Percentiles rank a stretch among this genome's conserved stretches.
These are phyloP conservation scores for Cystobasidium pallidum DNA, from an alignment of 1,284 basidiomycete genomes.

Conservation along the genomic window DNA sequence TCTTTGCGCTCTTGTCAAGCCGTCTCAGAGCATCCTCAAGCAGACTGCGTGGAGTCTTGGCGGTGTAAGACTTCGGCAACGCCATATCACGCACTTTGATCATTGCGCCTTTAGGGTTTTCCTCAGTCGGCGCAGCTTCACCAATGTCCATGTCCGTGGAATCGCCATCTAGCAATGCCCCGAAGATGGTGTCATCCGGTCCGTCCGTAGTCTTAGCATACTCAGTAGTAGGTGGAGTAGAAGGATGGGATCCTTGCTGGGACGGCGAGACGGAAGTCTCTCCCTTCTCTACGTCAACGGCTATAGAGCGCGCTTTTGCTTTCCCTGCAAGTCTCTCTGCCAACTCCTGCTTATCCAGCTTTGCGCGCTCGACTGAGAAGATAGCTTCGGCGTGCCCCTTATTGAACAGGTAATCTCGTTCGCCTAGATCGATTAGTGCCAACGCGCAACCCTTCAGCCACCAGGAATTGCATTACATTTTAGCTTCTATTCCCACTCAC, in stretches of 20 bases:
- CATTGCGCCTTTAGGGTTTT: conserved; percentile 61
- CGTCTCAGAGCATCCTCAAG: conserved; percentile 67
- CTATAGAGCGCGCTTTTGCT: conserved; percentile 14
- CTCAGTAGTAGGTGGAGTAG: background rate
- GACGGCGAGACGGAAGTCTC: background rate
- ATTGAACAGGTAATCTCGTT: conserved; percentile 71
- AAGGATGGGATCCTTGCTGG: background rate
- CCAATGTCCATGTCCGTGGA: conserved; percentile 55
- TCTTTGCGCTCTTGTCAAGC: conserved; percentile 71
- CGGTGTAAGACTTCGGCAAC: conserved; percentile 78
- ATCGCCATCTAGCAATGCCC: conserved; percentile 73
- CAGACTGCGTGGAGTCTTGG: conserved; percentile 68
- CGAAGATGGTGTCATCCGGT: conserved; percentile 67
- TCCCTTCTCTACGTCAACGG: background rate
- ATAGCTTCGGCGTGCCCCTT: conserved; percentile 56
- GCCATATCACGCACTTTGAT: conserved; percentile 73
- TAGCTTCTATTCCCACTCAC: conserved; percentile 29
- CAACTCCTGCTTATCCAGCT: conserved; percentile 62
- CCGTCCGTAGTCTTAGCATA: conserved; percentile 47
- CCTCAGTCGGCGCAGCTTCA: conserved; percentile 59
- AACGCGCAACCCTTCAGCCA: background rate
- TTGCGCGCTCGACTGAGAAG: conserved; percentile 65
- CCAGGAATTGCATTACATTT: too few relatives aligned
- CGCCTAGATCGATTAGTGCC: background rate
- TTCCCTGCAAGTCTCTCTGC: conserved; percentile 62